Base-by-base conservation (phyloP, 2,329 filamentous ascomycete genomes). In the Beauveria australis region DNA sequence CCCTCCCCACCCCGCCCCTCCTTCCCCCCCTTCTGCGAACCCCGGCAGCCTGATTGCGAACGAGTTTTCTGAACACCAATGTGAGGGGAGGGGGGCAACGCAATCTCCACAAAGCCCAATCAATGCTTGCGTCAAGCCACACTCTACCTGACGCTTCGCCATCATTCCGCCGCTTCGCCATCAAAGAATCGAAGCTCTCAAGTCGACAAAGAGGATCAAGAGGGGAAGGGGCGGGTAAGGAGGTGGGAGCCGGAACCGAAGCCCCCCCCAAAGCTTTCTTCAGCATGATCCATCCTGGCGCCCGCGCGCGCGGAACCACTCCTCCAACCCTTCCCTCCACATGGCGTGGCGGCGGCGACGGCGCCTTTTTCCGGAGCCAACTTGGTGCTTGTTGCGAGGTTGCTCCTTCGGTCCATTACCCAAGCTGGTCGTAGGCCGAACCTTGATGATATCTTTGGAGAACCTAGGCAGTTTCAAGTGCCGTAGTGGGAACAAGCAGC, bases 11-110 rank as follows among this genome's bases (percentile, higher is more conserved):
- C 22, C 22, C 22, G 1, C 22, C 22, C 22, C 22, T 22, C 22
- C 22, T 1, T 1, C 22, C 22, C 22, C 22, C 22, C 22, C 22
- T 22, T 22, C 22, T 22, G 56, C 47, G 40, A 59, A 59, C 56
- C 56, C 56, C 47, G 56, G 56, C 56, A 52, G 56, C 56, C 56
- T 59, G 56, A 59, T 58, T 43, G 22, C 33, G 22, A 58, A n/a
- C 46, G 28, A 19, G 16, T 14, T 22, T 58, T 30, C 12, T 16
- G 6, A 26, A 8, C 26, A 47, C n/a, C 22, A 44, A 28, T 43
- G 16, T n/a, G 30, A 49, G 16, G 28, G 26, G 3, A 7, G 47
- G 3, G 9, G 8, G 30, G 30, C 40, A 12, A 37, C 33, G 19
- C 33, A 52, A 52, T 58, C 49, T 58, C 54, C 54, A 58, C 55